These are phyloP conservation scores for Acacia confusa DNA, from an alignment of 306 rosid genomes.

Conservation along the genomic window DNA sequence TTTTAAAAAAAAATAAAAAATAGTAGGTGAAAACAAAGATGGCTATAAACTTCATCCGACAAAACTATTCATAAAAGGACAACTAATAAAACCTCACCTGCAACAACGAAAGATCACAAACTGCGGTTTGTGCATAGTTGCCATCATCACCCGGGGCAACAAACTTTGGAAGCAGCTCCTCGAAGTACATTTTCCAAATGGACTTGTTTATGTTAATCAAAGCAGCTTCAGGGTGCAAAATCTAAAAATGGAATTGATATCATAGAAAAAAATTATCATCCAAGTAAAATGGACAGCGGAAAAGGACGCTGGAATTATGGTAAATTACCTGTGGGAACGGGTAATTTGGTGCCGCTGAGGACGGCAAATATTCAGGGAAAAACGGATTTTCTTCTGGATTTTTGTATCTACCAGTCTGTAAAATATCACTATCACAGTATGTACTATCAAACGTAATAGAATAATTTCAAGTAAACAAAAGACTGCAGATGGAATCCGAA, in stretches of 20 bases:
- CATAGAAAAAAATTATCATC: background rate
- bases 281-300: background rate
- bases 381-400: slow-evolving; percentile 69
- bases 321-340: slow-evolving; percentile 43
- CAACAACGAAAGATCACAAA: slow-evolving; percentile 59
- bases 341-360: slow-evolving; percentile 47
- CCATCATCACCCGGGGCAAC: slow-evolving; percentile 57
- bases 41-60: background rate
- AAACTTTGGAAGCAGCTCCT: slow-evolving; percentile 50
- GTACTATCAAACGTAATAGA: background rate
- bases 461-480: background rate
- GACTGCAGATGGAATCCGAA: background rate
- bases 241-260: slow-evolving; percentile 27
- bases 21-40: background rate
- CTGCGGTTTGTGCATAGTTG: slow-evolving; percentile 64
- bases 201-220: slow-evolving; percentile 48
- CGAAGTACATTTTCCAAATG: slow-evolving; percentile 61
- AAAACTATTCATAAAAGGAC: background rate
- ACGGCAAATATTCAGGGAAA: slow-evolving; percentile 49
- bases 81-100: slow-evolving; percentile 43
- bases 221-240: slow-evolving; percentile 55
- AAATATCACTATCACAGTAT: background rate
- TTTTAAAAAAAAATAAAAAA: background rate
- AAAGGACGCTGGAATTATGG: background rate
- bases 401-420: slow-evolving; percentile 62